Evolutionary conservation across 129 eudicot species (phyloP).

Genomic region (Escallonia herrerae): DNA sequence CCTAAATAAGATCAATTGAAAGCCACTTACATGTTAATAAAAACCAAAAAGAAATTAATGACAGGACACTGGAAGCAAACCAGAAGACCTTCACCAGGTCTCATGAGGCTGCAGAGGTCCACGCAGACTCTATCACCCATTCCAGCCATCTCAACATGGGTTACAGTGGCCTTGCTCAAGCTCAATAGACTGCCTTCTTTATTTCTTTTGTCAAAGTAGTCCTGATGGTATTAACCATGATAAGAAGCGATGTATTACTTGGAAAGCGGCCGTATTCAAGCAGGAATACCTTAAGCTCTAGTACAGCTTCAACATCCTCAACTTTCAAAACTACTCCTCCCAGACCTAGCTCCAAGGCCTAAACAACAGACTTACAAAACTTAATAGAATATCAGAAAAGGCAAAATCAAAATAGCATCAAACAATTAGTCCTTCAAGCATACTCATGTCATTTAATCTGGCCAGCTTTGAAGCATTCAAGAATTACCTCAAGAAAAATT

Average conservation of each 20-base stretch:
- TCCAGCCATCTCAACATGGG: slow-evolving; percentile 62
- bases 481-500: slow-evolving; percentile 63
- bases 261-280: slow-evolving; percentile 1
- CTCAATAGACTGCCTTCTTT: slow-evolving; percentile 53
- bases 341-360: slow-evolving; percentile 91
- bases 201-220: slow-evolving; percentile 62
- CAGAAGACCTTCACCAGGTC: slow-evolving; percentile 98
- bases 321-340: slow-evolving; percentile 91
- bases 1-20: neutral
- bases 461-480: neutral
- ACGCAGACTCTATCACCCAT: slow-evolving; percentile 99
- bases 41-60: neutral
- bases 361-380: slow-evolving; percentile 24
- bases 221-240: slow-evolving; percentile 40
- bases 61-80: slow-evolving; percentile 28
- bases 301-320: slow-evolving; percentile 58
- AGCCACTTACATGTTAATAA: slow-evolving; percentile 2
- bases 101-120: slow-evolving; percentile 88
- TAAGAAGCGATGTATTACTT: slow-evolving; percentile 17
- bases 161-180: slow-evolving; percentile 64
- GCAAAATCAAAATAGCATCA: neutral
- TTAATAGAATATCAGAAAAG: neutral
- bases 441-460: neutral
- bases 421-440: neutral
- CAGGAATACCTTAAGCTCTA: slow-evolving; percentile 63